Percentiles rank a stretch among this genome's conserved stretches.
phyloP scores from a whole-genome alignment of 2,329 filamentous ascomycete species.

The Pyrenochaeta sp. region DNA sequence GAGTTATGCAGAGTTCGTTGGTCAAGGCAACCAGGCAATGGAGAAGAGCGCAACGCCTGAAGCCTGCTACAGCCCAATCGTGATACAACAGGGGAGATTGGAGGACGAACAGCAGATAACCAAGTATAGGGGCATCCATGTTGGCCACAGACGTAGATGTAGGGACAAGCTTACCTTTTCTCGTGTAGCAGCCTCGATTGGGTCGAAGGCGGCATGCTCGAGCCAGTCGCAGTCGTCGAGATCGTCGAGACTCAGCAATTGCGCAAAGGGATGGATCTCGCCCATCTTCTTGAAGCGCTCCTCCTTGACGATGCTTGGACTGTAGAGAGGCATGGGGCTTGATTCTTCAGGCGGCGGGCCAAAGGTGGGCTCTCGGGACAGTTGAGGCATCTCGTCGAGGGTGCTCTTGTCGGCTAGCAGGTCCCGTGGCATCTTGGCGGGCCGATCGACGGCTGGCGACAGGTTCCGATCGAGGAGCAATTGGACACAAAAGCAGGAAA shows the following conservation, averaged over 20 bases:
- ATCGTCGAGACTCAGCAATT: conserved; percentile 73
- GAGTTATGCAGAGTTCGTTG: not conserved
- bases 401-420: conserved; percentile 49
- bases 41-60: conserved; percentile 20
- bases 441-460: conserved; percentile 8
- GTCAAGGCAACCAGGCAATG: conserved; percentile 14
- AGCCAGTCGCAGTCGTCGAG: conserved; percentile 68
- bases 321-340: conserved; percentile 34
- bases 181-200: conserved; percentile 63
- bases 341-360: conserved; percentile 23
- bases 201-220: conserved; percentile 67
- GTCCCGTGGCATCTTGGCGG: conserved; percentile 54
- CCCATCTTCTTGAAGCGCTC: conserved; percentile 54
- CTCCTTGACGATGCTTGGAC: conserved; percentile 32
- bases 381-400: conserved; percentile 47
- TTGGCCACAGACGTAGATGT: not conserved
- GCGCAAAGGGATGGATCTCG: conserved; percentile 75
- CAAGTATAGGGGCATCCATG: not conserved
- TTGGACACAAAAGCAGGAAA: conserved; percentile 15
- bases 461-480: conserved; percentile 2
- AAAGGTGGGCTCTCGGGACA: conserved; percentile 43
- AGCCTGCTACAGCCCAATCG: conserved; percentile 25
- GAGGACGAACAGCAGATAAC: conserved; percentile 6
- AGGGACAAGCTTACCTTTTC: conserved; percentile 64
- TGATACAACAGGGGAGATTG: conserved; percentile 6